These are phyloP conservation scores for Endoconidiophora laricicola DNA, from an alignment of 2,329 filamentous ascomycete genomes.

Conservation along the genomic window DNA sequence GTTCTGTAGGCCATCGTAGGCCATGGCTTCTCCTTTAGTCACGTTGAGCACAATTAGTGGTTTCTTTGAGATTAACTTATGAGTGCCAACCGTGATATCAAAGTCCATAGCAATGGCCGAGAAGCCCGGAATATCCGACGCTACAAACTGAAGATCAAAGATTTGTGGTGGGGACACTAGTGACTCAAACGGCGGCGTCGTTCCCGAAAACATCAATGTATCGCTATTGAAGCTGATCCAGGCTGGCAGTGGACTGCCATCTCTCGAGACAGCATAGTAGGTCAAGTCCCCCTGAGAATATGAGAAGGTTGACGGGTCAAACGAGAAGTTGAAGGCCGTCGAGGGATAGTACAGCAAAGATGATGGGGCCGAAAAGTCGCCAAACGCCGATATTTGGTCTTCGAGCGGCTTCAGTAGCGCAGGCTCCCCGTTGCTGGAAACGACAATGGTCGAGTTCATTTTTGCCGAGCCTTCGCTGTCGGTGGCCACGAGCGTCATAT, in stretches of 20 bases:
- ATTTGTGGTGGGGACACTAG: slow-evolving; percentile 51
- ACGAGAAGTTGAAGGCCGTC: slow-evolving; percentile 34
- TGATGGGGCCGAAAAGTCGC: slow-evolving; percentile 41
- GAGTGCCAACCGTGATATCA: slow-evolving; percentile 53
- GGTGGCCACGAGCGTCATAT: slow-evolving; percentile 51
- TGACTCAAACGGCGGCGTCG: slow-evolving; percentile 46
- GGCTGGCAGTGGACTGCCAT: slow-evolving; percentile 70
- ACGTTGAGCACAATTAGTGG: slow-evolving; percentile 40
- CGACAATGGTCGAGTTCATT: slow-evolving; percentile 53
- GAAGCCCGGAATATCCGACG: slow-evolving; percentile 67
- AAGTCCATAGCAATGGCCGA: slow-evolving; percentile 49
- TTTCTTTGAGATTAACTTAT: slow-evolving; percentile 49
- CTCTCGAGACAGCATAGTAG: slow-evolving; percentile 61
- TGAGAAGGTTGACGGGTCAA: slow-evolving; percentile 46
- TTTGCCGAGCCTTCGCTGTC: slow-evolving; percentile 46
- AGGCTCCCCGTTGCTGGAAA: slow-evolving; percentile 42
- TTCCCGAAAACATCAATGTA: slow-evolving; percentile 52
- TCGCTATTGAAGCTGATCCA: slow-evolving; percentile 62
- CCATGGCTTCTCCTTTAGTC: slow-evolving; percentile 28
- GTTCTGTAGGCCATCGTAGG: slow-evolving; percentile 33
- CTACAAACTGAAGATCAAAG: slow-evolving; percentile 57
- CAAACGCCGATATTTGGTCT: slow-evolving; percentile 40
- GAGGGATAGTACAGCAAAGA: slow-evolving; percentile 41
- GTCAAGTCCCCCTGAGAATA: slow-evolving; percentile 34
- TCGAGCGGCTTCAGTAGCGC: slow-evolving; percentile 37